Percentiles rank a stretch among this genome's conserved stretches.
These are phyloP conservation scores for Drechslerella dactyloides DNA, from an alignment of 2,329 filamentous ascomycete species.

Conservation along the genomic window DNA sequence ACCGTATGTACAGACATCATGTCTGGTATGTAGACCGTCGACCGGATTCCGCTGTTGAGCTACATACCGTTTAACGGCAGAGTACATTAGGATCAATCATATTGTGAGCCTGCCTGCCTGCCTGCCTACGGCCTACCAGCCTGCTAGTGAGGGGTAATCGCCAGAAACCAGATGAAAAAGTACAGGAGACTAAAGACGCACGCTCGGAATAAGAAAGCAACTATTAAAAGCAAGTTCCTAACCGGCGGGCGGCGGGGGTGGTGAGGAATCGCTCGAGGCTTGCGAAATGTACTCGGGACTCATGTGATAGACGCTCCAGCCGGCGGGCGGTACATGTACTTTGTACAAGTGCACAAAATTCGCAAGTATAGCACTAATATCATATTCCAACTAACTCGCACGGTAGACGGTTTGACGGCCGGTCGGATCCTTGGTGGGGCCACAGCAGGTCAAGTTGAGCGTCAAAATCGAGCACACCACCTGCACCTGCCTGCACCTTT, in stretches of 20 bases:
- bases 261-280: too few relatives aligned
- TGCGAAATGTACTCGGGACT: too few relatives aligned
- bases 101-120: too few relatives aligned
- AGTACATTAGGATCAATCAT: too few relatives aligned
- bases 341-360: not conserved
- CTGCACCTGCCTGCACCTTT: conserved; percentile 21
- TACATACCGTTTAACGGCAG: too few relatives aligned
- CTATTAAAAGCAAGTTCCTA: not conserved
- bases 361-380: conserved; percentile 13
- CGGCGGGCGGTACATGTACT: too few relatives aligned
- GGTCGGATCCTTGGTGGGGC: conserved; percentile 16
- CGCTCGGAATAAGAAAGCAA: not conserved
- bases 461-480: not conserved
- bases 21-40: too few relatives aligned
- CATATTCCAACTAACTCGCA: too few relatives aligned
- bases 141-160: not conserved
- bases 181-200: not conserved
- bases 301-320: too few relatives aligned
- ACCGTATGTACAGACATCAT: too few relatives aligned
- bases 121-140: not conserved
- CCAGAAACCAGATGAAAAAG: not conserved
- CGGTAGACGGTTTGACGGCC: not conserved
- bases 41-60: too few relatives aligned
- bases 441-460: not conserved
- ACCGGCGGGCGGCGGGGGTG: too few relatives aligned